Conservation (phyloP, 371 early-diverging fungal genomes). For the Rhizomucor miehei region DNA sequence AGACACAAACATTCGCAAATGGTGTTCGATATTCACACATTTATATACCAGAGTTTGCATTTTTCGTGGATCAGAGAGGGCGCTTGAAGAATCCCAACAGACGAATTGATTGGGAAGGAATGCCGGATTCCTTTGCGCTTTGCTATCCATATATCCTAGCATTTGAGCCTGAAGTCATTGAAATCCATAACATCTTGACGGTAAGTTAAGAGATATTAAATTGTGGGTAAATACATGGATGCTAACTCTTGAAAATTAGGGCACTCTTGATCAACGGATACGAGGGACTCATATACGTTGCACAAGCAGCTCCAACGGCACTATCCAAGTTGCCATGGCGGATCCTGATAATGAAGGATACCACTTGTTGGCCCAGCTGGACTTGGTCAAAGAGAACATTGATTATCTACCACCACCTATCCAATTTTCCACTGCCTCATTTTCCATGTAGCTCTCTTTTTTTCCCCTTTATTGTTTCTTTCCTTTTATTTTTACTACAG, state of each 20-base stretch:
- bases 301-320: constrained; percentile 15
- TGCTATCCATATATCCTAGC: constrained; percentile 84
- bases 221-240: background rate
- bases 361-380: constrained; percentile 35
- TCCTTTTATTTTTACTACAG: too few species aligned
- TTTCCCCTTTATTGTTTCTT: too few species aligned
- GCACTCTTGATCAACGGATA: constrained; percentile 36
- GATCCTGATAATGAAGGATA: constrained; percentile 40
- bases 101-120: constrained; percentile 49
- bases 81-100: constrained; percentile 25
- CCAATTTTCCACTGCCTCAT: too few species aligned
- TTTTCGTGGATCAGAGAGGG: constrained; percentile 79
- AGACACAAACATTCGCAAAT: background rate
- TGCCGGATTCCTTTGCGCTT: constrained; percentile 60
- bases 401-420: constrained; percentile 9
- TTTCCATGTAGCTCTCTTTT: too few species aligned
- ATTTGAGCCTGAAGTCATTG: constrained; percentile 85
- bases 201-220: constrained; percentile 27
- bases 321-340: constrained; percentile 43
- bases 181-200: constrained; percentile 80
- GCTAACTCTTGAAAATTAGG: constrained; percentile 20
- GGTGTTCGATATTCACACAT: constrained; percentile 9
- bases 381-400: constrained; percentile 9
- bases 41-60: constrained; percentile 81
- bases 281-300: constrained; percentile 41